Percentiles rank a stretch among this genome's conserved stretches.
phyloP scores from a whole-genome alignment of 352 stramenopile species.

The Phytophthora pisi region DNA sequence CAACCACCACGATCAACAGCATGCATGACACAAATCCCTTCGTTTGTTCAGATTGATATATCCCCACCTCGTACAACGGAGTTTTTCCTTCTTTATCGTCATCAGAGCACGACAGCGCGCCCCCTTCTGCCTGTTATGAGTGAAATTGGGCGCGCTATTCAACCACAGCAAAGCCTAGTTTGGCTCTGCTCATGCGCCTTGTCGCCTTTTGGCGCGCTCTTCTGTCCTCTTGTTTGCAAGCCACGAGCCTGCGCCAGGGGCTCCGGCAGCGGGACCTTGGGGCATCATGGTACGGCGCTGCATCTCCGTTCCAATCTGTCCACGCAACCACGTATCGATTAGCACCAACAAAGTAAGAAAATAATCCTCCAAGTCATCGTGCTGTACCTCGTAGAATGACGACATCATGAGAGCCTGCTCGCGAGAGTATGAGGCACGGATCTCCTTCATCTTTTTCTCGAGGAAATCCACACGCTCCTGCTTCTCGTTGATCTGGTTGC shows the following conservation, averaged over 20 bases:
- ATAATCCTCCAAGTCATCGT: not conserved
- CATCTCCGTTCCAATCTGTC: constrained; percentile 89
- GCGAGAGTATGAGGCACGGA: constrained; percentile 76
- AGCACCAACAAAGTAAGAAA: not conserved
- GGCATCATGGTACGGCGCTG: constrained; percentile 89
- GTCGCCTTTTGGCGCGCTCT: constrained; percentile 80
- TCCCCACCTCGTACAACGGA: constrained; percentile 17
- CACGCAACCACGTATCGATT: constrained; percentile 7
- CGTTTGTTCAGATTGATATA: constrained; percentile 30
- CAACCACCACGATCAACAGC: not conserved
- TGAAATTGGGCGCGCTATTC: constrained; percentile 4
- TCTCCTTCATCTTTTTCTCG: constrained; percentile 88
- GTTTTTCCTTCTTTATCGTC: constrained; percentile 11
- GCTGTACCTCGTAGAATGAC: constrained; percentile 83
- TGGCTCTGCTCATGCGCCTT: constrained; percentile 49
- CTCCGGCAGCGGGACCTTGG: constrained; percentile 52
- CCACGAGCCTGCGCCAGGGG: constrained; percentile 66
- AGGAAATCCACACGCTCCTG: constrained; percentile 85
- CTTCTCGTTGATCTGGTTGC: constrained; percentile 89
- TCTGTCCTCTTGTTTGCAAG: constrained; percentile 86
- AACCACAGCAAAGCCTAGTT: constrained; percentile 5
- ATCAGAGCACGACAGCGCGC: constrained; percentile 1
- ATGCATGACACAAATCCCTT: constrained; percentile 30
- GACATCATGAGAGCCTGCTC: constrained; percentile 91
- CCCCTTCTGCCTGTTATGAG: constrained; percentile 12